Percentiles rank a stretch among this genome's conserved stretches.
phyloP scores from a whole-genome alignment of 164 flowering plant species.

The Vitis cinerea region DNA sequence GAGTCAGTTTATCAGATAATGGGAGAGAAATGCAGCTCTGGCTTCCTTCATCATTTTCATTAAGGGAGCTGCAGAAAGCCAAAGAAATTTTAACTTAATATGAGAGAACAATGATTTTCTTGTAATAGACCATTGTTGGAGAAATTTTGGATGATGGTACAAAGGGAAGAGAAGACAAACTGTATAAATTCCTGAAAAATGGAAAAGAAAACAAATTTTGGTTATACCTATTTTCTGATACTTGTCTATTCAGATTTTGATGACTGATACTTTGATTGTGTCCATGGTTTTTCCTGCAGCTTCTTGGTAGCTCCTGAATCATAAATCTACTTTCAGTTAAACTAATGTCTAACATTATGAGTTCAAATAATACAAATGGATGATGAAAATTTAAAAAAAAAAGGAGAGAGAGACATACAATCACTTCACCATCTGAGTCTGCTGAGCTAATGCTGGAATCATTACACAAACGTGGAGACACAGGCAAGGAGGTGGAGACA shows the following conservation, averaged over 20 bases:
- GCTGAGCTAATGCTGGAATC: slow-evolving; percentile 36
- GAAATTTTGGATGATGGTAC: background rate
- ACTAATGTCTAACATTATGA: slow-evolving; percentile 1
- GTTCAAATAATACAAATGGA: background rate
- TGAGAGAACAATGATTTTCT: background rate
- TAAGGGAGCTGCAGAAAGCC: slow-evolving; percentile 32
- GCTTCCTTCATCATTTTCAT: slow-evolving; percentile 52
- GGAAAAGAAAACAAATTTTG: background rate
- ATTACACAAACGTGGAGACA: slow-evolving; percentile 31
- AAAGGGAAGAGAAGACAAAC: background rate
- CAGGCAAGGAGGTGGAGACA: slow-evolving; percentile 33
- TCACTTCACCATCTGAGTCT: slow-evolving; percentile 48
- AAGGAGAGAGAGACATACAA: slow-evolving; percentile 25
- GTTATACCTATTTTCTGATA: slow-evolving; percentile 42
- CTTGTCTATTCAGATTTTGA: slow-evolving; percentile 25
- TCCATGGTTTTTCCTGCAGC: slow-evolving; percentile 22
- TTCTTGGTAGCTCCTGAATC: slow-evolving; percentile 34
- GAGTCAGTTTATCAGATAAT: slow-evolving; percentile 43
- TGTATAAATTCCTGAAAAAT: background rate
- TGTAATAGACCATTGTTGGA: background rate
- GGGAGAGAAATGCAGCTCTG: slow-evolving; percentile 43
- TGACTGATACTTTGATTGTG: slow-evolving; percentile 19
- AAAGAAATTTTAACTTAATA: background rate
- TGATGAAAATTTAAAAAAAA: slow-evolving; percentile 3
- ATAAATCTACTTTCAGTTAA: slow-evolving; percentile 10